Evolutionary conservation across 2,329 filamentous ascomycete genomes (phyloP).

Genomic region (Ascochyta fabae): DNA sequence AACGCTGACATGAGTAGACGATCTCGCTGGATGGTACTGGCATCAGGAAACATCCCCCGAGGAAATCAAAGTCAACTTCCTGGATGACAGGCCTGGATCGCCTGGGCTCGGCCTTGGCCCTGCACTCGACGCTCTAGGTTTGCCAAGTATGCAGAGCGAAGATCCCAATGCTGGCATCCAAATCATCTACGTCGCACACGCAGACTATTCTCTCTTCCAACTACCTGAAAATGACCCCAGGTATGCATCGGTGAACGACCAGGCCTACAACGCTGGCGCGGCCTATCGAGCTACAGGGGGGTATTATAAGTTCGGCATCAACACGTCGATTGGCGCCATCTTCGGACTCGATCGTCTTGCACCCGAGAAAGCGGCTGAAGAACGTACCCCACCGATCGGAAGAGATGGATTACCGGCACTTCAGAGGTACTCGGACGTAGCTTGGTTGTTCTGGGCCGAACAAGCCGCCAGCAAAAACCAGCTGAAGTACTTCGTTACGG

Average conservation of each 20-base stretch:
- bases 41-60: neutral
- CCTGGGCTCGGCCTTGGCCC: neutral
- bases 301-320: conserved; percentile 16
- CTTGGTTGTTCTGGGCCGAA: conserved; percentile 23
- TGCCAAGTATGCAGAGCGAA: neutral
- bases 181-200: neutral
- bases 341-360: conserved; percentile 8
- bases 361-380: conserved; percentile 1
- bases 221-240: neutral
- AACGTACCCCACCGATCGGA: neutral
- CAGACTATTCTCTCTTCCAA: neutral
- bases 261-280: neutral
- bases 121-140: neutral
- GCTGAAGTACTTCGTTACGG: conserved; percentile 16
- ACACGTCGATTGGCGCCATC: conserved; percentile 10
- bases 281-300: conserved; percentile 5
- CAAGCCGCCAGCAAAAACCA: neutral
- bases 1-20: neutral
- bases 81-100: neutral
- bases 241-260: neutral
- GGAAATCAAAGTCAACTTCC: neutral
- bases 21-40: neutral
- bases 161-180: neutral
- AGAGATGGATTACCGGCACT: conserved; percentile 20
- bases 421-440: conserved; percentile 18